Evolutionary conservation across 164 flowering plant species (phyloP).

Genomic region (Stephania yunnanensis): DNA sequence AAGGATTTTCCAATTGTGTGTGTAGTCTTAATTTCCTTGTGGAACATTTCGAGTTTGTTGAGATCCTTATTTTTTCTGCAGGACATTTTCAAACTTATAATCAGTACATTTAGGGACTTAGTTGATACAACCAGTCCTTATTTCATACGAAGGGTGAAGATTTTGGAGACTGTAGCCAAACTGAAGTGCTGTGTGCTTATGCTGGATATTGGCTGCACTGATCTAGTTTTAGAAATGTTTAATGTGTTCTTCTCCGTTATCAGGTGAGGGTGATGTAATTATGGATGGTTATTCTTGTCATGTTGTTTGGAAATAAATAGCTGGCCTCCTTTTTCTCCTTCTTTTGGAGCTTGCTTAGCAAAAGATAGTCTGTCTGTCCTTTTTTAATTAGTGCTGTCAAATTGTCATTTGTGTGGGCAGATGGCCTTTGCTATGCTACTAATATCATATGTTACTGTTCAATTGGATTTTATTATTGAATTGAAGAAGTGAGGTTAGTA

Average conservation of each 20-base stretch:
- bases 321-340: too few relatives aligned
- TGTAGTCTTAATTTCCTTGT: too few relatives aligned
- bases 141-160: slow-evolving; percentile 65
- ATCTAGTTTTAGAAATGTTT: slow-evolving; percentile 75
- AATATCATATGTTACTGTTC: too few relatives aligned
- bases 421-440: too few relatives aligned
- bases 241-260: slow-evolving; percentile 60
- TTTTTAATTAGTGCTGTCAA: too few relatives aligned
- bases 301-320: not conserved
- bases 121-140: slow-evolving; percentile 60
- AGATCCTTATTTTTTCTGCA: slow-evolving; percentile 25
- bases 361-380: too few relatives aligned
- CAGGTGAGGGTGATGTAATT: slow-evolving; percentile 40
- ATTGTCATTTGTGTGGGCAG: too few relatives aligned
- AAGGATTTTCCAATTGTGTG: not conserved
- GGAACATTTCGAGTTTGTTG: too few relatives aligned
- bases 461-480: too few relatives aligned
- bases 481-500: slow-evolving; percentile 34
- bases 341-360: too few relatives aligned
- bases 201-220: slow-evolving; percentile 74
- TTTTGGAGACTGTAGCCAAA: slow-evolving; percentile 71
- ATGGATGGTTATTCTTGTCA: not conserved
- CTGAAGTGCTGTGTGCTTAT: slow-evolving; percentile 66
- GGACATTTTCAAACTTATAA: slow-evolving; percentile 67
- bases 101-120: slow-evolving; percentile 60